Percentiles rank a stretch among this genome's conserved stretches.
phyloP scores from a whole-genome alignment of 495 filamentous ascomycete species.

The Hypoxylon lienhwacheense region DNA sequence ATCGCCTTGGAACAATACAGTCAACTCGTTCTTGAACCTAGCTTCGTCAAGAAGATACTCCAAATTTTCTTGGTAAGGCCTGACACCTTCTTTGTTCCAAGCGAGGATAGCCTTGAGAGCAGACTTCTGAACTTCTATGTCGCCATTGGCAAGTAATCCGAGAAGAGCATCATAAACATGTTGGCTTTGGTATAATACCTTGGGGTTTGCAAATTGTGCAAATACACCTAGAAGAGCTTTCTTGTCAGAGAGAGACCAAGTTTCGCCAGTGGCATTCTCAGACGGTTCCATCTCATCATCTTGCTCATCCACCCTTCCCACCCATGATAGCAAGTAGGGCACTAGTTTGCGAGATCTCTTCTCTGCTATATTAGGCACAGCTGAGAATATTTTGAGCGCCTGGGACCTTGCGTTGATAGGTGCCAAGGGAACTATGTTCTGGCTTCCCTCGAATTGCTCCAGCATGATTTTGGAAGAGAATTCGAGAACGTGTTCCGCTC shows the following conservation, averaged over 20 bases:
- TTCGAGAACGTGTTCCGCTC: constrained; percentile 43
- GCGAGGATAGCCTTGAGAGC: constrained; percentile 82
- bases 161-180: constrained; percentile 77
- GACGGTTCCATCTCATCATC: constrained; percentile 40
- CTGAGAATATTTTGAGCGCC: constrained; percentile 76
- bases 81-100: constrained; percentile 78
- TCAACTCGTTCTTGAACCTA: constrained; percentile 86
- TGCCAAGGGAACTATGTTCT: constrained; percentile 45
- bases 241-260: constrained; percentile 63
- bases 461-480: constrained; percentile 53
- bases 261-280: constrained; percentile 57
- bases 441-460: constrained; percentile 51
- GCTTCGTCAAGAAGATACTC: constrained; percentile 88
- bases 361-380: constrained; percentile 75
- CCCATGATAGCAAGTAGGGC: constrained; percentile 83
- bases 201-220: constrained; percentile 80
- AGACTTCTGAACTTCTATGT: constrained; percentile 82
- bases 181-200: constrained; percentile 72
- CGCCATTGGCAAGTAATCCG: constrained; percentile 77
- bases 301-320: constrained; percentile 52
- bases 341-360: constrained; percentile 81
- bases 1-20: constrained; percentile 81
- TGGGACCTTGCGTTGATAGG: constrained; percentile 63
- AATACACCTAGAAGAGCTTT: constrained; percentile 82
- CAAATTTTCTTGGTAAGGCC: constrained; percentile 82